Conservation (phyloP, 352 stramenopile species). For the Phytophthora kernoviae region DNA sequence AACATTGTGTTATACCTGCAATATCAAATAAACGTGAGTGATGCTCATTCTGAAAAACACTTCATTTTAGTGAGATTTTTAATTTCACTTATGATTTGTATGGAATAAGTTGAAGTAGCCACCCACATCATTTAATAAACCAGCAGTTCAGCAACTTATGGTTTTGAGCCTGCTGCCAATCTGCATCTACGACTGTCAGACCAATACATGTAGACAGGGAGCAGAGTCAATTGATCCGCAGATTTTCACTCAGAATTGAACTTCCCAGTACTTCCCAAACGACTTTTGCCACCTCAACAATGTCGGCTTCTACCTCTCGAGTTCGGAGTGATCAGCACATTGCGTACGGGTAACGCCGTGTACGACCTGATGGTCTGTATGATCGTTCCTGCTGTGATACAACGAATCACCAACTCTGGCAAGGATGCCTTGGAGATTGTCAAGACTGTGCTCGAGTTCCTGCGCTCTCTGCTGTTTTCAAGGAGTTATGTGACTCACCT, state of each 20-base stretch:
- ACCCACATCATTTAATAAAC: too few species aligned
- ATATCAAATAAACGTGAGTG: too few species aligned
- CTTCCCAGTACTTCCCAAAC: constrained; percentile 3
- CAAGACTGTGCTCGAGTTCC: constrained; percentile 10
- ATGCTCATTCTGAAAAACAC: not conserved
- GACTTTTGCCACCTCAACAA: not conserved
- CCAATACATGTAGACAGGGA: too few species aligned
- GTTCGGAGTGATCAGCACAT: constrained; percentile 53
- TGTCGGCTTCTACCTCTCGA: constrained; percentile 44
- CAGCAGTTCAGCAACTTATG: too few species aligned
- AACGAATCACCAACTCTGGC: constrained; percentile 27
- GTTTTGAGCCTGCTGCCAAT: too few species aligned
- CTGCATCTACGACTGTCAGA: too few species aligned
- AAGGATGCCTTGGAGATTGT: constrained; percentile 15
- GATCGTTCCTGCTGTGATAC: constrained; percentile 51
- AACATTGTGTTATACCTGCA: too few species aligned
- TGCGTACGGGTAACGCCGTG: constrained; percentile 50
- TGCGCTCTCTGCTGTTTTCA: constrained; percentile 10
- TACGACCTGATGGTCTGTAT: constrained; percentile 66
- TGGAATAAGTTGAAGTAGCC: constrained; percentile 5
- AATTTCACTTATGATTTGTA: constrained; percentile 10
- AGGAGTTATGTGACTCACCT: constrained; percentile 21
- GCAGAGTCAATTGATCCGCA: not conserved
- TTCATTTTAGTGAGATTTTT: not conserved
- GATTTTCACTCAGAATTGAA: not conserved